Evolutionary conservation across 306 rosid species (phyloP), one percentile per base, ranked within the genome.

Genomic region (Inga laurina): DNA sequence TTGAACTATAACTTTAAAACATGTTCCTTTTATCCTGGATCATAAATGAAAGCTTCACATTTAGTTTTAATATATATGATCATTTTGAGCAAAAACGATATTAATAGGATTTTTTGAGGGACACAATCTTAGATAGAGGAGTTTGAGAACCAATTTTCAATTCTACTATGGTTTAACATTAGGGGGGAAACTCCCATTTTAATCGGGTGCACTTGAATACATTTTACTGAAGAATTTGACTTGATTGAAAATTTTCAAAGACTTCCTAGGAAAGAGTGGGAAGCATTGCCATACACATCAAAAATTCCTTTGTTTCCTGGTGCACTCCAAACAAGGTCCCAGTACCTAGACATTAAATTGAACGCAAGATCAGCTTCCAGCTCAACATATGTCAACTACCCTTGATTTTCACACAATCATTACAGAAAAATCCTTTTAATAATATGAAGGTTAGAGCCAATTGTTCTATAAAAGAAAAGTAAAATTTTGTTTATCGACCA

Each of bases 301-400:
- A 96, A 94, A 62, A 78, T 82, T 86, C 99, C 99, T 78, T 90
- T 90, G 91, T 76, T 82, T 83, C 99, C 97, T 3, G 98, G 97
- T 46, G 97, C 87, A 85, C 91, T 91, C 99, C 99, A 94, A 56
- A 96, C 93, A 84, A 96, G 90, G 85, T 96, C 99, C 99, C 99
- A 96, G 80, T 94, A 96, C 97, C 99, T 96, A 73, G 78, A 90
- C 46, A 87, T 79, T 70, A 91, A 87, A 43, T 64, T 49, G 72
- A 59, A 87, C 79, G 59, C 57, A 79, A 11, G 71, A 75, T 86
- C 87, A 90, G 77, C 72, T 72, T 83, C 77, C 69, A 61, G 45
- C 68, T 66, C 68, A 48, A 72, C 74, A 61, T 61, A 59, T 68
- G 81, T 76, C 32, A 70, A 37, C 19, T 69, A 19, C 79, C 84